phyloP scores from a whole-genome alignment of 1,139 yeast species.

The Diutina siamensis region DNA sequence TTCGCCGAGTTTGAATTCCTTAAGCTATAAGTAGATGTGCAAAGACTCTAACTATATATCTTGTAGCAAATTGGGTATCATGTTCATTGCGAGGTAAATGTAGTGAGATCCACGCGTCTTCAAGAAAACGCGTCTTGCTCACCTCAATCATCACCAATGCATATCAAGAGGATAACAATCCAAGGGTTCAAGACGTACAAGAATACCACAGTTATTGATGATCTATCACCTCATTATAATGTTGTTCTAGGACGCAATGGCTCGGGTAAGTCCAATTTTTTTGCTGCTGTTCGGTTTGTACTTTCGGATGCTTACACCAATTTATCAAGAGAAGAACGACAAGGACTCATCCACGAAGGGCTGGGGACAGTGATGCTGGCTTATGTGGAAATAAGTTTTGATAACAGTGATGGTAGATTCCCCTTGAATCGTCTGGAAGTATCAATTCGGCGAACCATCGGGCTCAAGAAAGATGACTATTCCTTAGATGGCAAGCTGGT shows the following conservation, averaged over 20 bases:
- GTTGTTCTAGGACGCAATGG: conserved; percentile 95
- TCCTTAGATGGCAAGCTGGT: conserved; percentile 71
- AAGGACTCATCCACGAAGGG: conserved; percentile 81
- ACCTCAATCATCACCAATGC: conserved; percentile 15
- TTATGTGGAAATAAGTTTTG: conserved; percentile 81
- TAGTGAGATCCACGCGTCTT: no score
- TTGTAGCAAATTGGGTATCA: no score
- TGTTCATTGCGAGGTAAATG: no score
- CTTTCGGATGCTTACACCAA: conserved; percentile 84
- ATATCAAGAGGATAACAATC: conserved; percentile 44
- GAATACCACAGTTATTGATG: conserved; percentile 68
- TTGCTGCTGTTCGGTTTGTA: conserved; percentile 91
- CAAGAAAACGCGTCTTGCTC: neutral
- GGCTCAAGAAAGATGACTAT: conserved; percentile 84
- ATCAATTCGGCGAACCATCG: conserved; percentile 75
- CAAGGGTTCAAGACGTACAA: conserved; percentile 95
- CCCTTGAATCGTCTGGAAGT: conserved; percentile 62
- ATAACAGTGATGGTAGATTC: conserved; percentile 66
- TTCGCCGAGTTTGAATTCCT: neutral
- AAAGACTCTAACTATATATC: no score
- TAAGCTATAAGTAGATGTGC: no score
- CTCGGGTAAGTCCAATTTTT: conserved; percentile 91
- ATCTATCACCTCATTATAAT: conserved; percentile 71
- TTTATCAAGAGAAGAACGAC: conserved; percentile 82
- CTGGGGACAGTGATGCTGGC: conserved; percentile 91